Evolutionary conservation across 202 grass and related monocot genomes (phyloP).

Genomic region (Setaria viridis): DNA sequence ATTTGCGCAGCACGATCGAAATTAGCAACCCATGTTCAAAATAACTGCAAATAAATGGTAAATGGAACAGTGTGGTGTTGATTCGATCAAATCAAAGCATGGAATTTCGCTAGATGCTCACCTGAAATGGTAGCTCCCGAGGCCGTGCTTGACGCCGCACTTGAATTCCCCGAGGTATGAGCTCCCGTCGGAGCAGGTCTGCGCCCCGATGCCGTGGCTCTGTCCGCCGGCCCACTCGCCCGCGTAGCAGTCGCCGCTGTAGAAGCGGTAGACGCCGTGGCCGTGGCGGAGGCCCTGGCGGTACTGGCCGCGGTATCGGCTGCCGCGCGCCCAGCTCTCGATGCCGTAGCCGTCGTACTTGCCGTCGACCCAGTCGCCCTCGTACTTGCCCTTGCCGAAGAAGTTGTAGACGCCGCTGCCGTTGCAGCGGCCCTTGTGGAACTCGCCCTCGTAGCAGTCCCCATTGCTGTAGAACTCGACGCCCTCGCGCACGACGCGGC

Average conservation of each 20-base stretch:
- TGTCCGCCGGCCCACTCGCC: conserved; percentile 73
- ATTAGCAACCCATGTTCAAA: conserved; percentile 8
- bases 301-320: conserved; percentile 79
- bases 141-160: conserved; percentile 76
- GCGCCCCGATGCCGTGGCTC: conserved; percentile 73
- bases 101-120: not conserved
- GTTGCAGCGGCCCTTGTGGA: conserved; percentile 70
- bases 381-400: conserved; percentile 66
- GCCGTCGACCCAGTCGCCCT: conserved; percentile 92
- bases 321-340: conserved; percentile 65
- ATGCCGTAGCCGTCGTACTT: conserved; percentile 81
- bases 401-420: conserved; percentile 76
- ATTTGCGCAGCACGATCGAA: not conserved
- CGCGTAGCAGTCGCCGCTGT: conserved; percentile 78
- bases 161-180: conserved; percentile 83
- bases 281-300: conserved; percentile 62
- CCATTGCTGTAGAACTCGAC: conserved; percentile 77
- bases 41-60: conserved; percentile 7
- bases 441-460: conserved; percentile 90
- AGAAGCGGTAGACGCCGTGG: conserved; percentile 66
- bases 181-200: conserved; percentile 70
- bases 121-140: conserved; percentile 81
- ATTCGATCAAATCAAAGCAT: not conserved
- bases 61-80: conserved; percentile 23
- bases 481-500: conserved; percentile 62